Conservation (phyloP, 139 green algal genomes). For the Zygnema circumcarinatum region DNA sequence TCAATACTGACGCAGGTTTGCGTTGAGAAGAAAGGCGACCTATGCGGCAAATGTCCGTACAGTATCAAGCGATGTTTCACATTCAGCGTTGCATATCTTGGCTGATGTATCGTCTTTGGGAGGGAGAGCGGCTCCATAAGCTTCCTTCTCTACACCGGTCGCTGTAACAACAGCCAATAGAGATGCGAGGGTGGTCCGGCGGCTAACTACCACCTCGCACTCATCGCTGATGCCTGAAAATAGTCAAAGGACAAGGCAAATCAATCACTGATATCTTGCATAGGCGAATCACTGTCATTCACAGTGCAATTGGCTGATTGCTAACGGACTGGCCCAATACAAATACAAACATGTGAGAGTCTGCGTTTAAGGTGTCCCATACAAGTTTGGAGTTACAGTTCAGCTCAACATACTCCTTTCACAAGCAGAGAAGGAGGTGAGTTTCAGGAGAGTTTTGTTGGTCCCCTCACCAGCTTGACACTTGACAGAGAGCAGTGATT, state of each 20-base stretch:
- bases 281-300: too few species aligned
- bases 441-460: too few species aligned
- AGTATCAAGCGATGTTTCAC: constrained; percentile 64
- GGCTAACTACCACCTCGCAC: neutral
- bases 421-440: too few species aligned
- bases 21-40: neutral
- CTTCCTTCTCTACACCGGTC: neutral
- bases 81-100: constrained; percentile 77
- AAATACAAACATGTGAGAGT: constrained; percentile 8
- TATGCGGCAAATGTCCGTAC: constrained; percentile 55
- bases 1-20: neutral
- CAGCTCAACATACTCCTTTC: too few species aligned
- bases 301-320: too few species aligned
- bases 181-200: neutral
- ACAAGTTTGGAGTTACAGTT: too few species aligned
- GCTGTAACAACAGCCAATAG: neutral
- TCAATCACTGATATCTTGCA: too few species aligned
- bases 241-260: neutral
- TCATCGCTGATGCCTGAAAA: neutral
- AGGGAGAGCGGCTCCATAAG: constrained; percentile 17
- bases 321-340: too few species aligned
- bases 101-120: constrained; percentile 16
- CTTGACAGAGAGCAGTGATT: too few species aligned
- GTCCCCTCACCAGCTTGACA: too few species aligned
- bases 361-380: too few species aligned